Percentiles rank a stretch among this genome's conserved stretches.
Conservation (phyloP, 768 basidiomycete species). For the Rhodotorula diobovata region DNA sequence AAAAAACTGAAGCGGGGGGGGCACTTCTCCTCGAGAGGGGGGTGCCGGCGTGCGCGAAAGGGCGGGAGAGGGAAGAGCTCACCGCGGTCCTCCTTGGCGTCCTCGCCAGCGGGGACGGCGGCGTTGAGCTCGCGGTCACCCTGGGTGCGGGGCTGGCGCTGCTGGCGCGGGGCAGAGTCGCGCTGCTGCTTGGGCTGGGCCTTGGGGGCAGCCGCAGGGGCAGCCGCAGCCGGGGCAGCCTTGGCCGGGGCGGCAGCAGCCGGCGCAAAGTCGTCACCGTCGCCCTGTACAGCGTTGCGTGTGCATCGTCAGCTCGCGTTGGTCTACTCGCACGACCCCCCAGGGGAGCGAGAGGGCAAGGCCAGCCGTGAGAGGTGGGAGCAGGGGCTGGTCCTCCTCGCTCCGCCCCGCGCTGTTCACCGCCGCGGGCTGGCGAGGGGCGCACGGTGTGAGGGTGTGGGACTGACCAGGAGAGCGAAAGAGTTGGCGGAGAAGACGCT, state of each 20-base stretch:
- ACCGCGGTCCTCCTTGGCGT: slow-evolving; percentile 41
- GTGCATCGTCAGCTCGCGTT: no score
- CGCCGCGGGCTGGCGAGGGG: background rate
- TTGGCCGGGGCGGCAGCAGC: slow-evolving; percentile 30
- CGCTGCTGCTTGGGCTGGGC: slow-evolving; percentile 9
- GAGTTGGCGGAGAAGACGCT: slow-evolving; percentile 27
- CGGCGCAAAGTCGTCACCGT: slow-evolving; percentile 24
- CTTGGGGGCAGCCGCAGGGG: slow-evolving; percentile 7
- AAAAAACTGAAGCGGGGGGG: background rate
- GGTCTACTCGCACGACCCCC: background rate
- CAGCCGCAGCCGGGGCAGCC: slow-evolving; percentile 22
- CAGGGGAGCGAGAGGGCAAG: background rate
- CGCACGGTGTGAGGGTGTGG: background rate
- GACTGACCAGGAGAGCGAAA: slow-evolving; percentile 27
- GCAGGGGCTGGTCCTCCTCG: background rate
- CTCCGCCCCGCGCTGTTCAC: background rate
- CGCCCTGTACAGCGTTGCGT: background rate
- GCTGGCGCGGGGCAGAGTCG: slow-evolving; percentile 10
- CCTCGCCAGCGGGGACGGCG: slow-evolving; percentile 31
- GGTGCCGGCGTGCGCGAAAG: no score
- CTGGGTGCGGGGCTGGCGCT: slow-evolving; percentile 5
- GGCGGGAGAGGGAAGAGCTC: background rate
- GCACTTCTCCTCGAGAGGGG: no score
- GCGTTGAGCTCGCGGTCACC: slow-evolving; percentile 33
- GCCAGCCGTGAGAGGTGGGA: background rate